Conservation (phyloP, 495 filamentous ascomycete genomes). For the Poronia punctata region DNA sequence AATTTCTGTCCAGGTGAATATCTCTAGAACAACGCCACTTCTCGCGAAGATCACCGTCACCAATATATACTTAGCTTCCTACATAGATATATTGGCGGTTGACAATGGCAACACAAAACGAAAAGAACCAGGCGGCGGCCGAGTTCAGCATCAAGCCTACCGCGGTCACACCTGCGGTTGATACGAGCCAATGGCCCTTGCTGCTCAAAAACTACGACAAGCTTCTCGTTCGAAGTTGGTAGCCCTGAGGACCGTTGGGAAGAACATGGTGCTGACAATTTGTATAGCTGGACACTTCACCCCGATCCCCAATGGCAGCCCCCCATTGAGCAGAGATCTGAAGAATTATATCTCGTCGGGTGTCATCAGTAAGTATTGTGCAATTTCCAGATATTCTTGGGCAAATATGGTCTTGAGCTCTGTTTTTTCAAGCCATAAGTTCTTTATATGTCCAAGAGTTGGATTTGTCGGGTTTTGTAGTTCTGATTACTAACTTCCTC, state of each 20-base stretch:
- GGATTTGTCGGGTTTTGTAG: too few relatives aligned
- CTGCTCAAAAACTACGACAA: slow-evolving; percentile 89
- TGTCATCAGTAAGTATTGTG: slow-evolving; percentile 62
- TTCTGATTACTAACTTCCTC: slow-evolving; percentile 1
- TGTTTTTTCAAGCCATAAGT: too few relatives aligned
- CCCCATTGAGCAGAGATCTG: slow-evolving; percentile 82
- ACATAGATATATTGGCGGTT: slow-evolving; percentile 14
- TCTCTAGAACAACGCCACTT: slow-evolving; percentile 8
- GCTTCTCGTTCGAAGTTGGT: slow-evolving; percentile 42
- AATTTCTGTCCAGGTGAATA: slow-evolving; percentile 8
- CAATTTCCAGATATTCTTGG: too few relatives aligned
- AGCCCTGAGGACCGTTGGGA: neutral
- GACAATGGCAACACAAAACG: slow-evolving; percentile 53
- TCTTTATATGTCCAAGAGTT: too few relatives aligned
- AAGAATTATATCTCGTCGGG: slow-evolving; percentile 93
- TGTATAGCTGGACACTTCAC: slow-evolving; percentile 69
- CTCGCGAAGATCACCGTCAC: slow-evolving; percentile 13
- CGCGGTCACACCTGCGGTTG: slow-evolving; percentile 58
- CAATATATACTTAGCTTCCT: slow-evolving; percentile 5
- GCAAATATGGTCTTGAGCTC: too few relatives aligned
- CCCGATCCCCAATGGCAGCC: slow-evolving; percentile 81
- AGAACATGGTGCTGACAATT: slow-evolving; percentile 1
- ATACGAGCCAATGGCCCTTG: slow-evolving; percentile 79
- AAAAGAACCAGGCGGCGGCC: slow-evolving; percentile 56
- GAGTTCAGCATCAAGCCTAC: slow-evolving; percentile 87